Base-by-base conservation (phyloP, 2,329 filamentous ascomycete genomes). In the Pestalotiopsis sp. region DNA sequence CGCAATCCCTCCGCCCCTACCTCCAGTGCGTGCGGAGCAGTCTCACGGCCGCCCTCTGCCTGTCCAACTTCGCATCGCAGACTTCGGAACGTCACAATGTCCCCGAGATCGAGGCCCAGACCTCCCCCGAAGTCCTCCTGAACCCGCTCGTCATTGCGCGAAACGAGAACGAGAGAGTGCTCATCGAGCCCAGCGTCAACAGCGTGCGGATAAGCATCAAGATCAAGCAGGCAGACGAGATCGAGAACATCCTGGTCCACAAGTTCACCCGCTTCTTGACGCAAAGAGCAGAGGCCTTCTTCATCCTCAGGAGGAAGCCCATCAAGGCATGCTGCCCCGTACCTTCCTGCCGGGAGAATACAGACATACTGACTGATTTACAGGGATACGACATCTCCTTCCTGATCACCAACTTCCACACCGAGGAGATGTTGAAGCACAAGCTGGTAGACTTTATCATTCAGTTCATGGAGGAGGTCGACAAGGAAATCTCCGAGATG, bases 401-500 rank as follows among this genome's bases (percentile, higher is more conserved):
- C 86, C 82, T 99, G 78, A 97, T 99, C 78, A 99, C 96, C 61
- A 99, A 99, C 83, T 97, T 96, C 86, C 96, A 99, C 78, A 98
- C 96, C 4, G 96, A 98, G 82, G 93, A 97, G 80, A 97, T 99
- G 94, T 82, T 98, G 79, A 98, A 98, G 86, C 95, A 99, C 81
- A 98, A 99, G 86, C 87, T 99, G 75, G 97, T 99, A 41, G 96
- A 99, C 81, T 99, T 99, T 78, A 97, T 99, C 75, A 98, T 99
- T 73, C 92, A 98, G 78, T 99, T 99, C 78, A 98, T 99, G 95
- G 95, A 99, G 82, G 96, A 99, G 81, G 97, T 99, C 4, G 97
- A 99, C 82, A 99, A 99, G 87, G 96, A 99, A 82, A 99, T 99
- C 70, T 98, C 96, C 3, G 97, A 99, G 84, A 98, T 99, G 96